phyloP scores from a whole-genome alignment of 805 yeast genomes.

The Kazachstania psychrophila region DNA sequence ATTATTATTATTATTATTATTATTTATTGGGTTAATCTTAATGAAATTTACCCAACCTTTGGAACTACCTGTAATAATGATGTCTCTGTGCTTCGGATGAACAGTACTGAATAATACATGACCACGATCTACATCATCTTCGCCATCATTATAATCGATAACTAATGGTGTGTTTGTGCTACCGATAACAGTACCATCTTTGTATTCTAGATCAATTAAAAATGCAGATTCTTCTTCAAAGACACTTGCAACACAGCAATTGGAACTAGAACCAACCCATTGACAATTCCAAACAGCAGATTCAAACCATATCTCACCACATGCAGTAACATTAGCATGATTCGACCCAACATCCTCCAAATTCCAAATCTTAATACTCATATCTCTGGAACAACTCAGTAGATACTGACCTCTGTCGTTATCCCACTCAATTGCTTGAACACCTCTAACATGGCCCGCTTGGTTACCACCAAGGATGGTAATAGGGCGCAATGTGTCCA shows the following conservation, averaged over 20 bases:
- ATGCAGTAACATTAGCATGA: slow-evolving; percentile 26
- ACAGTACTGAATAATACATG: slow-evolving; percentile 24
- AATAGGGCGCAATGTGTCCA: slow-evolving; percentile 43
- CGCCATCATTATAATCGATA: slow-evolving; percentile 27
- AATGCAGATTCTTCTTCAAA: slow-evolving; percentile 49
- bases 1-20: not conserved
- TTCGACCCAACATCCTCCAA: slow-evolving; percentile 25
- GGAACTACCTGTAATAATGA: slow-evolving; percentile 66
- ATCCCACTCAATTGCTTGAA: slow-evolving; percentile 65
- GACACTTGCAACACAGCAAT: slow-evolving; percentile 44
- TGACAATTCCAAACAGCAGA: slow-evolving; percentile 60
- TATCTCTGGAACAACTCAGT: slow-evolving; percentile 68
- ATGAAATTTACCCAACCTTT: slow-evolving; percentile 65
- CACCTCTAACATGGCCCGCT: slow-evolving; percentile 58
- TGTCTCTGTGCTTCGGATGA: slow-evolving; percentile 29
- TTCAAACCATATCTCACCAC: slow-evolving; percentile 42
- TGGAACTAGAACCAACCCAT: slow-evolving; percentile 13
- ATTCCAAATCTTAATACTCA: slow-evolving; percentile 80
- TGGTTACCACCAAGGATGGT: slow-evolving; percentile 38
- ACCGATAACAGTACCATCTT: not conserved
- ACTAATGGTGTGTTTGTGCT: not conserved
- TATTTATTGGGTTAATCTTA: slow-evolving; percentile 7
- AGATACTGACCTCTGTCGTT: slow-evolving; percentile 51
- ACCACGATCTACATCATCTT: slow-evolving; percentile 17
- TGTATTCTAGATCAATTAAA: slow-evolving; percentile 15